These are phyloP conservation scores for Pseudoturritis turrita DNA, from an alignment of 345 rosid species.

Conservation along the genomic window DNA sequence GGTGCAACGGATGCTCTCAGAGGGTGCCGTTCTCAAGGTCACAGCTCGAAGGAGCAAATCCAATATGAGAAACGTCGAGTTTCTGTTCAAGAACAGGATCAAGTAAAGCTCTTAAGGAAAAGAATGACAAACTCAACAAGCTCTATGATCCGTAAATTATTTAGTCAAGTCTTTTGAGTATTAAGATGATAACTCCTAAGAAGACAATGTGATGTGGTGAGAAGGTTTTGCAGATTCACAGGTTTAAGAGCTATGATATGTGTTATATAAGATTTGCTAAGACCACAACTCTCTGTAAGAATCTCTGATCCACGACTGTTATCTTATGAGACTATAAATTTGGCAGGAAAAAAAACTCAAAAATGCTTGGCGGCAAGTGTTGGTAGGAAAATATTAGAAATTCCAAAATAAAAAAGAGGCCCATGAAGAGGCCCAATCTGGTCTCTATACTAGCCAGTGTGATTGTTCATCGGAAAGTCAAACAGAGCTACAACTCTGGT, in stretches of 20 bases:
- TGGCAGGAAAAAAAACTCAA: not conserved
- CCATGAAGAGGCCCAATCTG: not conserved
- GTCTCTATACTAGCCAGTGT: not conserved
- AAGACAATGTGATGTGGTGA: not conserved
- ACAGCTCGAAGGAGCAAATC: constrained; percentile 68
- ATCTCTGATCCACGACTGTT: not conserved
- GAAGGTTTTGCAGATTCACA: not conserved
- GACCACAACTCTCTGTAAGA: not conserved
- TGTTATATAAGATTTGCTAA: not conserved
- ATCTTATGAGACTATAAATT: not conserved
- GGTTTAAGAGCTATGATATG: not conserved
- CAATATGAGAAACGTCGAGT: constrained; percentile 43
- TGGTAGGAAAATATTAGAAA: not conserved
- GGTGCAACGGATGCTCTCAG: constrained; percentile 67
- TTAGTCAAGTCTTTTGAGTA: not conserved
- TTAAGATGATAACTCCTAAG: not conserved
- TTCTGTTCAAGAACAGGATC: constrained; percentile 59
- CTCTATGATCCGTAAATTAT: not conserved
- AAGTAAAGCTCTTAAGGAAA: constrained; percentile 5
- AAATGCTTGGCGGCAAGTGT: constrained; percentile 26
- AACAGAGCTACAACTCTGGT: no score
- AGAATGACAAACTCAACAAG: not conserved
- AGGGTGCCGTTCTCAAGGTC: constrained; percentile 63
- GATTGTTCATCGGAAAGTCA: not conserved
- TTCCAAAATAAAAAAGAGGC: not conserved